phyloP scores from a whole-genome alignment of 306 rosid species.

The Gynostemma pentaphyllum region DNA sequence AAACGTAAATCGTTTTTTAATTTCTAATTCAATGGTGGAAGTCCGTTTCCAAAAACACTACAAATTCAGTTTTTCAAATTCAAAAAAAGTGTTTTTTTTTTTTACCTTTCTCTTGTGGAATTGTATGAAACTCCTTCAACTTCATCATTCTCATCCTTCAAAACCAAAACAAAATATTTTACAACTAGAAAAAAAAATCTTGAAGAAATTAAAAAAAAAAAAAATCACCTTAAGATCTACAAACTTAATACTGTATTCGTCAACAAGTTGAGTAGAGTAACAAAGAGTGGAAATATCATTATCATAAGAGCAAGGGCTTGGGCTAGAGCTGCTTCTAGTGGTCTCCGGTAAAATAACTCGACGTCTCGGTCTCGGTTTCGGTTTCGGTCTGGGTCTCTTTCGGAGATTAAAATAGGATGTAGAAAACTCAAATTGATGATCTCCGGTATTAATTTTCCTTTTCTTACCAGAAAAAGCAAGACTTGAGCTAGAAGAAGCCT shows the following conservation, averaged over 20 bases:
- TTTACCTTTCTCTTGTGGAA: constrained; percentile 52
- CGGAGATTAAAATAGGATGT: constrained; percentile 21
- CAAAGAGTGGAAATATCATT: constrained; percentile 39
- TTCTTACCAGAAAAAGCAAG: no score
- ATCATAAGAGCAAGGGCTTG: constrained; percentile 25
- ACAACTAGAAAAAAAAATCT: background rate
- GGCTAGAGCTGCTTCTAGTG: constrained; percentile 26
- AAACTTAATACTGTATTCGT: constrained; percentile 26
- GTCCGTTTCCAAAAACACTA: constrained; percentile 7
- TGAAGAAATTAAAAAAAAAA: background rate
- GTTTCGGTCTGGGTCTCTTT: no score
- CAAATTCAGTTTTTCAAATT: constrained; percentile 22
- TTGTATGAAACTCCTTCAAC: constrained; percentile 55
- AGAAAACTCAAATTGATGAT: constrained; percentile 20
- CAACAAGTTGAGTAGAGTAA: constrained; percentile 57
- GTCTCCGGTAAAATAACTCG: background rate
- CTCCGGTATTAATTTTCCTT: constrained; percentile 27
- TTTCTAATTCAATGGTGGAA: constrained; percentile 5
- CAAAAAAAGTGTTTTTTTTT: no score
- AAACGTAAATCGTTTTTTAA: constrained; percentile 2
- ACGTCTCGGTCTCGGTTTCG: constrained; percentile 12
- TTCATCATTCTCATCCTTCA: constrained; percentile 57
- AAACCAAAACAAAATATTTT: constrained; percentile 17
- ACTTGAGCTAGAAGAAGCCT: constrained; percentile 10
- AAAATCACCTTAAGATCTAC: constrained; percentile 61